Percentiles rank a stretch among this genome's conserved stretches.
Conservation (phyloP, 768 basidiomycete species). For the Lactarius akahatsu region DNA sequence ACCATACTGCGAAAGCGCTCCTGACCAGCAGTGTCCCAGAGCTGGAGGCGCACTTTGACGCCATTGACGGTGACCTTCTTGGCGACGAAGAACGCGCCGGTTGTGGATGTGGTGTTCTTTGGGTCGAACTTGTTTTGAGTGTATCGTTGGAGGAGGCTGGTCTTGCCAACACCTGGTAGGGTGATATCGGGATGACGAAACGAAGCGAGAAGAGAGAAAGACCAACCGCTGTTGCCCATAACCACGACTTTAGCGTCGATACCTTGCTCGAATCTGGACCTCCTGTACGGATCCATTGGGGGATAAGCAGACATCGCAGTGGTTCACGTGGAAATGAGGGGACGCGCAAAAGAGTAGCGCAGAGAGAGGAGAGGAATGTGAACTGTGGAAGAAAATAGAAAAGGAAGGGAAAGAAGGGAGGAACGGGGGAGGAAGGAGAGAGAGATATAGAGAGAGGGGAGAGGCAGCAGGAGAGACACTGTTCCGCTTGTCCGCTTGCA, state of each 20-base stretch:
- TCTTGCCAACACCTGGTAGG: conserved; percentile 76
- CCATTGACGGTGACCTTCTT: conserved; percentile 89
- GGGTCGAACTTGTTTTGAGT: conserved; percentile 89
- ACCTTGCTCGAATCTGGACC: conserved; percentile 74
- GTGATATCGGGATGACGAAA: not conserved
- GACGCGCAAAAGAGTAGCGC: conserved; percentile 43
- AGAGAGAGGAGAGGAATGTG: conserved; percentile 36
- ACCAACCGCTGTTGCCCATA: conserved; percentile 76
- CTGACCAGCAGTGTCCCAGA: conserved; percentile 95
- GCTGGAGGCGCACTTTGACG: conserved; percentile 79
- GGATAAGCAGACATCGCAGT: conserved; percentile 56
- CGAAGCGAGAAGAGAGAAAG: conserved; percentile 24
- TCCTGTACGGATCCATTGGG: conserved; percentile 62
- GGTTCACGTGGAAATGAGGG: conserved; percentile 28
- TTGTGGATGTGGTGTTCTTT: conserved; percentile 85
- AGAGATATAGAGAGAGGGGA: conserved; percentile 30
- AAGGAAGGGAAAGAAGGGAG: not conserved
- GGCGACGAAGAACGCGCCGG: conserved; percentile 90
- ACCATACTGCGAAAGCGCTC: conserved; percentile 92
- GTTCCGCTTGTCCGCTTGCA: not conserved
- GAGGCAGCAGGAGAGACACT: not conserved
- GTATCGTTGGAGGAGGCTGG: conserved; percentile 86
- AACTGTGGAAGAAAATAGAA: conserved; percentile 35
- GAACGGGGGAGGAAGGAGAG: conserved; percentile 30
- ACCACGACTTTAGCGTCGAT: conserved; percentile 95